Percentiles rank a stretch among this genome's conserved stretches.
Conservation (phyloP, 176 grass and related monocot genomes). For the Eremochloa ophiuroides region DNA sequence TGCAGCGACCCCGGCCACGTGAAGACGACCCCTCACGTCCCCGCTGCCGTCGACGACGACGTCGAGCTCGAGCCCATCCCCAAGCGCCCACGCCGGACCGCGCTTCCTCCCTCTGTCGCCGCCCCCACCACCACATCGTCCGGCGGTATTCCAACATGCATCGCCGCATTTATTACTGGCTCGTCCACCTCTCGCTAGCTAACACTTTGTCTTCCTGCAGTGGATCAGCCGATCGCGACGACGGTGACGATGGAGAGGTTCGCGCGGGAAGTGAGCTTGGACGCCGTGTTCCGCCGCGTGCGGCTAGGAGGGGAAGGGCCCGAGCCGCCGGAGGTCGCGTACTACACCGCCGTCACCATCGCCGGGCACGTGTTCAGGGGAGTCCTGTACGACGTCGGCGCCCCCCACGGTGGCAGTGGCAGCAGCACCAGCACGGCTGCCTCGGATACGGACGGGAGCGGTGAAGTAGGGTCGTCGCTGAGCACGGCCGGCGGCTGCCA, state of each 20-base stretch:
- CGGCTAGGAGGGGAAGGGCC: background rate
- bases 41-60: background rate
- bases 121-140: background rate
- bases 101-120: background rate
- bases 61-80: too few relatives aligned
- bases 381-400: background rate
- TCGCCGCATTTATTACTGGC: background rate
- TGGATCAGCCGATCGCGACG: background rate
- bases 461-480: background rate
- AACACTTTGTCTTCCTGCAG: background rate
- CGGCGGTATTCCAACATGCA: background rate
- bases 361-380: constrained; percentile 5
- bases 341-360: constrained; percentile 8
- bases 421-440: background rate
- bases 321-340: background rate
- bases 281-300: background rate
- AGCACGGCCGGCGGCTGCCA: background rate
- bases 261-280: background rate
- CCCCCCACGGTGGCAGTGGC: background rate
- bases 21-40: background rate
- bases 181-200: background rate
- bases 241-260: background rate
- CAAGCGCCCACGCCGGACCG: background rate
- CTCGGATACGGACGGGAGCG: background rate
- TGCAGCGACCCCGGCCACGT: background rate